Percentiles rank a stretch among this genome's conserved stretches.
phyloP scores from a whole-genome alignment of 257 asterid genomes.

The Solanum pimpinellifolium region DNA sequence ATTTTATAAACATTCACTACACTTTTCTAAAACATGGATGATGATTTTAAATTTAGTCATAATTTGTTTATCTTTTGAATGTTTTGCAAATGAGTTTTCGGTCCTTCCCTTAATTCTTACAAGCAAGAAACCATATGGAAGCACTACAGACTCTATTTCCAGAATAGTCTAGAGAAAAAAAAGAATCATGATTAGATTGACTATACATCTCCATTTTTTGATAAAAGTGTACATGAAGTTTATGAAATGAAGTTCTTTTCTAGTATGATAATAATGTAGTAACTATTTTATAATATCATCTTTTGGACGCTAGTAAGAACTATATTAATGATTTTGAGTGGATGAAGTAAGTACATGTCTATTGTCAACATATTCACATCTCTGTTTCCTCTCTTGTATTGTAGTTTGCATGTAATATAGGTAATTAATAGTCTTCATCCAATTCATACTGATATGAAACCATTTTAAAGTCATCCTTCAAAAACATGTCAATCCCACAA shows the following conservation, averaged over 20 bases:
- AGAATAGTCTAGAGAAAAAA: too few species aligned
- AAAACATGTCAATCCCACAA: background rate
- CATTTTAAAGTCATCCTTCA: background rate
- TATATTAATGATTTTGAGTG: background rate
- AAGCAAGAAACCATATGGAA: background rate
- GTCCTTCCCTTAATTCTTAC: background rate
- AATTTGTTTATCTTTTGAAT: background rate
- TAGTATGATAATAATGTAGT: background rate
- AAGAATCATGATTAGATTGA: background rate
- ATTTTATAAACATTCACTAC: too few species aligned
- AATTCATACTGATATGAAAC: background rate
- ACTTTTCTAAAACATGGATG: too few species aligned
- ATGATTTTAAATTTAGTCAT: too few species aligned
- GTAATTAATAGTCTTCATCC: too few species aligned
- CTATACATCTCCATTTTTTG: background rate
- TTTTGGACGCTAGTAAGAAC: background rate
- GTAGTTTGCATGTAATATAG: background rate
- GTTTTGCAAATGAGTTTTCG: background rate
- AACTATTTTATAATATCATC: background rate
- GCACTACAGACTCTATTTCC: background rate
- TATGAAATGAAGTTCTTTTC: background rate
- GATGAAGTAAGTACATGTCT: background rate
- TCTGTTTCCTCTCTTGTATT: background rate
- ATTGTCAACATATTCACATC: background rate
- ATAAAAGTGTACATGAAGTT: background rate